These are phyloP conservation scores for Mimosa bimucronata DNA, from an alignment of 306 rosid genomes.

Conservation along the genomic window DNA sequence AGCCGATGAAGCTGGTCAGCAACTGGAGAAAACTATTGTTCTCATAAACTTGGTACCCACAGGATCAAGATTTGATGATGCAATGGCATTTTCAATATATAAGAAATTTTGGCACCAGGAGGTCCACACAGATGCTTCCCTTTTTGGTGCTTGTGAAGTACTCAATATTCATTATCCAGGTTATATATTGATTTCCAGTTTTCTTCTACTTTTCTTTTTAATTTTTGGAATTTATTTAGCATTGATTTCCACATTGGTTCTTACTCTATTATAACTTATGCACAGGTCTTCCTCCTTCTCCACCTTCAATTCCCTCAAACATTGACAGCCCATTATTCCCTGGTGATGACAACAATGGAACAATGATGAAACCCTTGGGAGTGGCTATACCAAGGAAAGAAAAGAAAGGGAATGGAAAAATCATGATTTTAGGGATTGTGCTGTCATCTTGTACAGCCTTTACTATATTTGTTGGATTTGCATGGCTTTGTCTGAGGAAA, in stretches of 20 bases:
- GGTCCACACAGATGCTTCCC: constrained; percentile 59
- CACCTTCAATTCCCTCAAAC: constrained; percentile 67
- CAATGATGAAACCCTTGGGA: constrained; percentile 77
- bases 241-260: constrained; percentile 23
- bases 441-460: constrained; percentile 75
- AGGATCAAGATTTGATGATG: constrained; percentile 64
- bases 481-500: constrained; percentile 70
- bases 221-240: constrained; percentile 1
- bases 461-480: constrained; percentile 60
- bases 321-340: constrained; percentile 56
- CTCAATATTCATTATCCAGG: constrained; percentile 87
- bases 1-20: constrained; percentile 82
- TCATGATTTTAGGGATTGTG: constrained; percentile 57
- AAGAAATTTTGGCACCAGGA: constrained; percentile 75
- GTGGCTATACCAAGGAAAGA: constrained; percentile 69
- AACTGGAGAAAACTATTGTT: constrained; percentile 74
- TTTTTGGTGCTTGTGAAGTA: constrained; percentile 80
- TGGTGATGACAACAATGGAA: constrained; percentile 57
- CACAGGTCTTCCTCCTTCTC: constrained; percentile 97
- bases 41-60: constrained; percentile 79
- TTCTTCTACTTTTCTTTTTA: background rate
- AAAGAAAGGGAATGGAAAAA: constrained; percentile 53
- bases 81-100: constrained; percentile 62
- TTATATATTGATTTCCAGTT: constrained; percentile 35
- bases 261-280: constrained; percentile 34